phyloP scores from a whole-genome alignment of 2,329 filamentous ascomycete species.

The Nemania abortiva region DNA sequence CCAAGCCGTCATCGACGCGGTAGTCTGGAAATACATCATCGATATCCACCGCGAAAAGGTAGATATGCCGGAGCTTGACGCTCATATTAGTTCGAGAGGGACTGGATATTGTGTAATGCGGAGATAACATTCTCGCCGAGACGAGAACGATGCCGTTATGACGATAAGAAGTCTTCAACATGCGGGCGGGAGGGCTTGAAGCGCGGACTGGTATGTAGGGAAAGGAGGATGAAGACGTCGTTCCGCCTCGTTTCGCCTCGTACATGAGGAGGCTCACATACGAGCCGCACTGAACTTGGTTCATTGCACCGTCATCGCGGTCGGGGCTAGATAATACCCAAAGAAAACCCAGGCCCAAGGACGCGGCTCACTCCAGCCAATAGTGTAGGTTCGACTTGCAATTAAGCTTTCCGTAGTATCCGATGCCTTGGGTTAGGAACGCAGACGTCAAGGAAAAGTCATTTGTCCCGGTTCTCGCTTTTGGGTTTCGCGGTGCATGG shows the following conservation, averaged over 20 bases:
- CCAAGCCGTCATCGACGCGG: not conserved
- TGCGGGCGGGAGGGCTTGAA: not conserved
- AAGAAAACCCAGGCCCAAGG: slow-evolving; percentile 30
- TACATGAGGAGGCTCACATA: not conserved
- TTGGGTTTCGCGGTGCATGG: slow-evolving; percentile 23
- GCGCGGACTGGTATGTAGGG: not conserved
- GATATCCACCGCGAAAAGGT: slow-evolving; percentile 14
- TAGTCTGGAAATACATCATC: slow-evolving; percentile 32
- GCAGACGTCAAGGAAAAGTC: slow-evolving; percentile 31
- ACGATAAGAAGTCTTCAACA: slow-evolving; percentile 16
- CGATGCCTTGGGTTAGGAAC: slow-evolving; percentile 1
- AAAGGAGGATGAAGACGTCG: not conserved
- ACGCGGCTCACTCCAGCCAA: slow-evolving; percentile 28
- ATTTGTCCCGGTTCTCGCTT: slow-evolving; percentile 21
- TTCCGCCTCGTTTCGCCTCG: not conserved
- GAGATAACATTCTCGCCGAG: slow-evolving; percentile 11
- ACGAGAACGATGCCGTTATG: slow-evolving; percentile 16
- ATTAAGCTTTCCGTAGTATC: slow-evolving; percentile 27
- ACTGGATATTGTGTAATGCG: slow-evolving; percentile 9
- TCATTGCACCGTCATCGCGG: slow-evolving; percentile 36
- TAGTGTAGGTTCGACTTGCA: not conserved
- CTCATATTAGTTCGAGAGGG: not conserved
- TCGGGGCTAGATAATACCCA: not conserved
- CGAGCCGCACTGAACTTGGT: slow-evolving; percentile 2
- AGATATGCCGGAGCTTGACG: slow-evolving; percentile 7